Conservation (phyloP, 148 eudicot species). For the Gaultheria prostrata region DNA sequence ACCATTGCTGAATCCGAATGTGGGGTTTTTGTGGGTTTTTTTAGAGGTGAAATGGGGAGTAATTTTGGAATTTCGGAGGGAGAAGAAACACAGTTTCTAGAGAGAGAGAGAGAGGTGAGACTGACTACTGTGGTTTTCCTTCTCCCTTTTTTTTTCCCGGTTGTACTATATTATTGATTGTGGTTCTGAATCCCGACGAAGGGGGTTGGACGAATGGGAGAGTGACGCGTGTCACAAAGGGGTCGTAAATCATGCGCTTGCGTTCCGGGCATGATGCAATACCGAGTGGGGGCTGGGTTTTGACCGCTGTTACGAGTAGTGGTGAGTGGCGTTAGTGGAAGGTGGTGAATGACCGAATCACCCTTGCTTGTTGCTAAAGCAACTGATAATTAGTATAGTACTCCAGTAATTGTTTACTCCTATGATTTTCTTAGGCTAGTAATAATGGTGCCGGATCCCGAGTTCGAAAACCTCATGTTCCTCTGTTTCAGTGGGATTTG, state of each 20-base stretch:
- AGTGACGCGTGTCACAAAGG: constrained; percentile 20
- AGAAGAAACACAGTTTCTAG: constrained; percentile 19
- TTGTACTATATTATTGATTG: constrained; percentile 1
- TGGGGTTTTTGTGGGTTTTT: constrained; percentile 2
- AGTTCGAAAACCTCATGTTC: too few species aligned
- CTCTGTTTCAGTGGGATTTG: too few species aligned
- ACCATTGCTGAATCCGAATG: constrained; percentile 26
- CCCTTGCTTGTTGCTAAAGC: constrained; percentile 7
- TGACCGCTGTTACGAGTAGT: not conserved
- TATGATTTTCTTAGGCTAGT: not conserved
- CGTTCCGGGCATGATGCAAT: constrained; percentile 10
- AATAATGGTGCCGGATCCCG: too few species aligned
- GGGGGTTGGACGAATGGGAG: constrained; percentile 15
- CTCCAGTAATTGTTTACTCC: too few species aligned
- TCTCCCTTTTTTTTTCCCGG: not conserved
- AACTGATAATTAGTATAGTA: not conserved
- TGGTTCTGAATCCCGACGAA: constrained; percentile 36
- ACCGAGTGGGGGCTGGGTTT: not conserved
- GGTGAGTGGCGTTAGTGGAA: not conserved
- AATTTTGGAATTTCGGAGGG: constrained; percentile 23
- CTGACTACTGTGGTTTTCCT: constrained; percentile 18
- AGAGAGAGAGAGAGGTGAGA: constrained; percentile 15
- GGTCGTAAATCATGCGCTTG: constrained; percentile 25
- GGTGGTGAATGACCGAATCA: not conserved
- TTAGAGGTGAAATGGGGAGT: constrained; percentile 18